Evolutionary conservation across 345 rosid genomes (phyloP).

Genomic region (Leavenworthia alabamica): DNA sequence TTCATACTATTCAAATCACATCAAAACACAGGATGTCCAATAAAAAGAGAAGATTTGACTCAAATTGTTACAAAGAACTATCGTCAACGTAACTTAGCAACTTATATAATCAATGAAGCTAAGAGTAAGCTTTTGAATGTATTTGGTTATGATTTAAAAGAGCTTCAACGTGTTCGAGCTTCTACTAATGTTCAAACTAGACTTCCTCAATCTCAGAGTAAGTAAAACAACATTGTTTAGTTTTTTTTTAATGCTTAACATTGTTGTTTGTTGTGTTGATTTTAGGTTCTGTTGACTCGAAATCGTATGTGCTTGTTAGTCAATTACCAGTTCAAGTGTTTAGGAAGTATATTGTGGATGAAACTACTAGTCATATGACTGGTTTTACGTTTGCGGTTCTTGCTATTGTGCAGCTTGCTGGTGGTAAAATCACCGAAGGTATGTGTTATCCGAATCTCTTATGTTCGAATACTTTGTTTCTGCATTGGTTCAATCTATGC

Average conservation of each 20-base stretch:
- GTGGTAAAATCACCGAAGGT: constrained; percentile 86
- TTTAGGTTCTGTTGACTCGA: constrained; percentile 53
- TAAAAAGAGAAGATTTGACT: constrained; percentile 83
- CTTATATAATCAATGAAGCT: constrained; percentile 63
- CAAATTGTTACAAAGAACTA: constrained; percentile 77
- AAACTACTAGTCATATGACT: constrained; percentile 41
- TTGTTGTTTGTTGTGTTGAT: background rate
- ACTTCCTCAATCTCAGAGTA: constrained; percentile 47
- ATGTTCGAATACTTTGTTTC: too few relatives aligned
- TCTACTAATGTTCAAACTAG: constrained; percentile 45
- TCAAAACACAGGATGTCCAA: constrained; percentile 73
- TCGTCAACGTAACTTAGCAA: constrained; percentile 55
- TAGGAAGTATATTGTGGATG: constrained; percentile 60
- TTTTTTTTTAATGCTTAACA: background rate
- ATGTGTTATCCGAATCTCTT: background rate
- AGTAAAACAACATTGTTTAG: background rate
- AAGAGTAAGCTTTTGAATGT: constrained; percentile 49
- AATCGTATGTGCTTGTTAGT: constrained; percentile 73
- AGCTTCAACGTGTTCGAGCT: constrained; percentile 67
- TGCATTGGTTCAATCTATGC: too few relatives aligned
- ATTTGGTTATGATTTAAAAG: constrained; percentile 74
- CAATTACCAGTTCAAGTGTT: constrained; percentile 61
- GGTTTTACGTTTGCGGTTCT: constrained; percentile 73
- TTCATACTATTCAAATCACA: constrained; percentile 68
- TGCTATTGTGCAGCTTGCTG: constrained; percentile 72